A percentile compares a stretch with the other conserved stretches of the same genome.
phyloP scores from a whole-genome alignment of 176 grass and related monocot species.

The Elaeis guineensis region DNA sequence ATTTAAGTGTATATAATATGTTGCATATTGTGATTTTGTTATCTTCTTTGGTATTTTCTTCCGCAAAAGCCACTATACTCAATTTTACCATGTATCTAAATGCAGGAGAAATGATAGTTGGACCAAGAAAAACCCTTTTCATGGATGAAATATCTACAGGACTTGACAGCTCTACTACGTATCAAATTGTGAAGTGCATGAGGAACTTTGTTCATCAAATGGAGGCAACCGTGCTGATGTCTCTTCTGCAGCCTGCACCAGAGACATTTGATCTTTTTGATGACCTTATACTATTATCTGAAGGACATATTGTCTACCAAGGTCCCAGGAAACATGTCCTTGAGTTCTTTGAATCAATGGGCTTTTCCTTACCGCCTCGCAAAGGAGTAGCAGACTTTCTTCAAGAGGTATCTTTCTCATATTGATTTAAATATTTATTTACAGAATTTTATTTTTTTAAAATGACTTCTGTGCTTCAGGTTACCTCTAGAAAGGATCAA shows the following conservation, averaged over 20 bases:
- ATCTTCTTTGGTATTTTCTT: background rate
- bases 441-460: constrained; percentile 5
- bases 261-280: constrained; percentile 81
- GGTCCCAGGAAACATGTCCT: constrained; percentile 36
- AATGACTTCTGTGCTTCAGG: constrained; percentile 19
- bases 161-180: constrained; percentile 74
- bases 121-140: constrained; percentile 59
- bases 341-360: constrained; percentile 46
- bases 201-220: constrained; percentile 74
- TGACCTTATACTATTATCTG: constrained; percentile 62
- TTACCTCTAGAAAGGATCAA: constrained; percentile 75
- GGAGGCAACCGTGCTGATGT: constrained; percentile 73
- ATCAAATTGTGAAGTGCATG: constrained; percentile 68
- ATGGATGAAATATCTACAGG: constrained; percentile 93
- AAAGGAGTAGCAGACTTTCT: constrained; percentile 74
- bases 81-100: background rate
- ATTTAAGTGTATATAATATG: too few relatives aligned
- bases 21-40: too few relatives aligned
- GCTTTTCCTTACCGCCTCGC: constrained; percentile 53
- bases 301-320: constrained; percentile 67
- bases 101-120: constrained; percentile 78
- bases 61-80: background rate
- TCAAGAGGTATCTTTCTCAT: constrained; percentile 40
- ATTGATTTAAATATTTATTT: background rate
- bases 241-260: constrained; percentile 73